phyloP scores from a whole-genome alignment of 169 alveolate genomes.

The Plasmodium blacklocki region DNA sequence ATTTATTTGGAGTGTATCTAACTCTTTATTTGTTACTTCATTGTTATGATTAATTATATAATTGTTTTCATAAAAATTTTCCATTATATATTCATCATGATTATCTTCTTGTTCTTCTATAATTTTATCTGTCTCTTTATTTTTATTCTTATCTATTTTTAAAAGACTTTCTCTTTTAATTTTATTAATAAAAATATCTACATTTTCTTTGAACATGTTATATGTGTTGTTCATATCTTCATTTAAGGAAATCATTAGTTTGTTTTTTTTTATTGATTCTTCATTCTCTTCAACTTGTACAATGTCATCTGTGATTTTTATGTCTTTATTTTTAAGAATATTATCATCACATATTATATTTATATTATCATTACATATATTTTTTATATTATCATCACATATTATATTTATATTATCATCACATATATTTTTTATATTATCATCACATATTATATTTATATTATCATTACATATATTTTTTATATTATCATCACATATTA shows the following conservation, averaged over 20 bases:
- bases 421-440: not conserved
- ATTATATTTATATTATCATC: not conserved
- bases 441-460: not conserved
- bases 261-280: not conserved
- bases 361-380: too few species aligned
- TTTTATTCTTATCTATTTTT: not conserved
- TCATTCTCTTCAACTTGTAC: not conserved
- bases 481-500: too few species aligned
- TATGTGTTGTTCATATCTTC: slow-evolving; percentile 6
- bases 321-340: not conserved
- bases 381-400: not conserved
- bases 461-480: not conserved
- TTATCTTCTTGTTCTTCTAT: too few species aligned
- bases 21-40: not conserved
- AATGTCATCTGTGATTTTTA: not conserved
- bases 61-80: not conserved
- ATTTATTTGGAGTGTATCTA: not conserved
- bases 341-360: too few species aligned
- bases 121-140: not conserved
- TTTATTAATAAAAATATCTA: slow-evolving; percentile 26
- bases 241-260: slow-evolving; percentile 5
- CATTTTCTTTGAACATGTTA: slow-evolving; percentile 17
- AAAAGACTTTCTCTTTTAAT: slow-evolving; percentile 1
- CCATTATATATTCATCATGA: not conserved
- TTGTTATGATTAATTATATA: not conserved